Base-by-base conservation (phyloP, 345 rosid genomes). In the Acer campestre region DNA sequence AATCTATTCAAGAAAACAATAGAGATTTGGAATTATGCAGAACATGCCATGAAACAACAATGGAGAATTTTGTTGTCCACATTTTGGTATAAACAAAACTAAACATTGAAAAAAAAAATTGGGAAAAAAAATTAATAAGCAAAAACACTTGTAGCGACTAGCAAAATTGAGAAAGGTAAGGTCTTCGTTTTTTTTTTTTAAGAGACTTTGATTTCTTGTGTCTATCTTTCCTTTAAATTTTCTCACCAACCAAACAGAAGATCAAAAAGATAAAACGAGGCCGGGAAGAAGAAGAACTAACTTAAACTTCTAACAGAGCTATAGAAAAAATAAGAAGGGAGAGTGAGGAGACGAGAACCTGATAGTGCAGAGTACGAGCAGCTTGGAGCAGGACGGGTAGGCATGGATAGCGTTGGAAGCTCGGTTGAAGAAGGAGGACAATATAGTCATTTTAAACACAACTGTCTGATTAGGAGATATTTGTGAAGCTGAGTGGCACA, bases 381-480 rank as follows among this genome's bases (percentile, higher is more conserved):
- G 88, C 88, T 85, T 92, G 53, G 91, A 82, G 73, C 75, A 77
- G 77, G 87, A 44, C 67, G 94, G 76, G 67, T 80, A 64, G 78
- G 81, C 80, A 75, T 77, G 86, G 75, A 83, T 71, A 78, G 84
- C 84, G 75, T 83, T 62, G 53, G 92, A 92, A 71, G 91, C 94
- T 82, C 85, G 81, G 81, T 79, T 76, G 75, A 93, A 78, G 79
- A 90, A 90, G 74, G 92, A 93, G 75, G 92, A 93, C 38, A 86
- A 70, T 13, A 84, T 66, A 44, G 86, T 84, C 98, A 89, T 91
- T 70, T 78, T 59, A 1, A 14, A 0, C 4, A 42, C 46, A 61
- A 42, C 12, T 7, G 25, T 66, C 44, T 9, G 85, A 18, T 2
- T 27, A 48, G 2, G 23, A 25, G 48, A 68, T 25, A 23, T 2